Conservation (phyloP, 2,329 filamentous ascomycete species). For the Mycosphaerelloides madeirae region DNA sequence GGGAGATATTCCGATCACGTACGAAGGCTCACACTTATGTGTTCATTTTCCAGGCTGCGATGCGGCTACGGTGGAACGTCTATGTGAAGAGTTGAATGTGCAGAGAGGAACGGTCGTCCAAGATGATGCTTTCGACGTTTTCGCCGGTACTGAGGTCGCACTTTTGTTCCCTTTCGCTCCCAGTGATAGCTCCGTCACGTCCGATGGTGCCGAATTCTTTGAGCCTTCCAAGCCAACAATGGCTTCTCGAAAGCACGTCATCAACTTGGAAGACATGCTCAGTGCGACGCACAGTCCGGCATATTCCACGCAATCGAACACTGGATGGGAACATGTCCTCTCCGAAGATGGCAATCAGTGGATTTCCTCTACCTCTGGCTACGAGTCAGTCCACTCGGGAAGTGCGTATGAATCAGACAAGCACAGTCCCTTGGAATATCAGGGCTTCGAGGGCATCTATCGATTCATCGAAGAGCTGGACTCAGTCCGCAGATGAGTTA, state of each 20-base stretch:
- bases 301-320: slow-evolving; percentile 34
- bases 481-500: slow-evolving; percentile 26
- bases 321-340: slow-evolving; percentile 25
- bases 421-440: slow-evolving; percentile 51
- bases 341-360: slow-evolving; percentile 49
- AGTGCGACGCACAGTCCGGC: slow-evolving; percentile 38
- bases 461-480: slow-evolving; percentile 63
- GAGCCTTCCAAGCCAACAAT: slow-evolving; percentile 12
- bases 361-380: slow-evolving; percentile 50
- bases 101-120: slow-evolving; percentile 72
- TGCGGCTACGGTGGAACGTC: slow-evolving; percentile 68
- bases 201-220: slow-evolving; percentile 35
- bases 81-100: slow-evolving; percentile 85
- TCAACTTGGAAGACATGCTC: slow-evolving; percentile 58
- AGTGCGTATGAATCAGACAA: slow-evolving; percentile 41
- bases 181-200: slow-evolving; percentile 39
- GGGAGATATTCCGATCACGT: slow-evolving; percentile 76
- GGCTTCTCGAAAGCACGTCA: slow-evolving; percentile 20
- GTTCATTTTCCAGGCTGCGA: slow-evolving; percentile 92
- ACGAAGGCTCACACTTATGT: slow-evolving; percentile 66
- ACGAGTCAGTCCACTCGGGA: slow-evolving; percentile 51
- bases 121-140: slow-evolving; percentile 68
- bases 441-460: slow-evolving; percentile 62
- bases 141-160: slow-evolving; percentile 65
- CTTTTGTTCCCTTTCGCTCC: slow-evolving; percentile 85